These are phyloP conservation scores for Blastosporella zonata DNA, from an alignment of 1,284 basidiomycete genomes.

Conservation along the genomic window DNA sequence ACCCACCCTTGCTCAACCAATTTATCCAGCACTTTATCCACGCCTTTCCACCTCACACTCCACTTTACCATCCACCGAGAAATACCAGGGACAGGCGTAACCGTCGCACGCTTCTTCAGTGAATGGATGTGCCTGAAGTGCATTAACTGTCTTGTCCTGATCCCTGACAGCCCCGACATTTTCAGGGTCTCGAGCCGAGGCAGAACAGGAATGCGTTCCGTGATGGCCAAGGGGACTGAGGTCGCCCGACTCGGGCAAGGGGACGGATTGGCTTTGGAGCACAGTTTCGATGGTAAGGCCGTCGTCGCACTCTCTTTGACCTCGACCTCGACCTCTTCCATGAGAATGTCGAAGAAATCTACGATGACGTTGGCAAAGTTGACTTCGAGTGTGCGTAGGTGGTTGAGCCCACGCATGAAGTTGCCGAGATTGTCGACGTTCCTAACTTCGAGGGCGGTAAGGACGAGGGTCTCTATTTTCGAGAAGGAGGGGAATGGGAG, in stretches of 20 bases:
- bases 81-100: slow-evolving; percentile 5
- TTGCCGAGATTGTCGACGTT: slow-evolving; percentile 32
- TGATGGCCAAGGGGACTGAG: neutral
- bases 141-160: slow-evolving; percentile 21
- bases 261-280: neutral
- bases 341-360: slow-evolving; percentile 36
- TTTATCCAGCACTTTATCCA: slow-evolving; percentile 31
- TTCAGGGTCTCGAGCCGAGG: slow-evolving; percentile 30
- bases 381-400: slow-evolving; percentile 41
- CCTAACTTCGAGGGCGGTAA: slow-evolving; percentile 47
- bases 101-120: neutral
- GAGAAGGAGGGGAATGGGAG: slow-evolving; percentile 30
- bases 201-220: slow-evolving; percentile 20
- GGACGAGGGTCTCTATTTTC: slow-evolving; percentile 38
- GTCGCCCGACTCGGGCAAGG: slow-evolving; percentile 2
- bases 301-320: slow-evolving; percentile 5
- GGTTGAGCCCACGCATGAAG: slow-evolving; percentile 35
- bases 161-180: slow-evolving; percentile 28
- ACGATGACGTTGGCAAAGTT: slow-evolving; percentile 40
- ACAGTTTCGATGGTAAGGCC: neutral
- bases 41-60: slow-evolving; percentile 27
- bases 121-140: slow-evolving; percentile 13
- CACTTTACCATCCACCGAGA: slow-evolving; percentile 32
- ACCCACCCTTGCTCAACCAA: slow-evolving; percentile 31
- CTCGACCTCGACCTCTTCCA: slow-evolving; percentile 18